Conservation (phyloP, 352 stramenopile species). For the Pythium monospermum region DNA sequence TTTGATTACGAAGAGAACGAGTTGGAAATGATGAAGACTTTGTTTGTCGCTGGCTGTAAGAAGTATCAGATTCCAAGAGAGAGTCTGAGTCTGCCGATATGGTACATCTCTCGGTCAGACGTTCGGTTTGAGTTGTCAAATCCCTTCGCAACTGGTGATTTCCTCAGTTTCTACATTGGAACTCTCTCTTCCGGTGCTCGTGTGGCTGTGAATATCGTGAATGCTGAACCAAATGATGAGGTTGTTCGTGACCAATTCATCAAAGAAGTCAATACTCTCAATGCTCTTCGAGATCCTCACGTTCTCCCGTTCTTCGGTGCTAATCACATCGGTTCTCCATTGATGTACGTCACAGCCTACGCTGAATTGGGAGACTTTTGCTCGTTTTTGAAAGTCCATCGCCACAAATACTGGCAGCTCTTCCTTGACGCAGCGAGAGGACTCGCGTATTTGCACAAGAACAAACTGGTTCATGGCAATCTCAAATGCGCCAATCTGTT, state of each 20-base stretch:
- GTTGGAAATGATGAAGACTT: constrained; percentile 6
- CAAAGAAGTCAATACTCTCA: constrained; percentile 1
- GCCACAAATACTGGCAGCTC: constrained; percentile 11
- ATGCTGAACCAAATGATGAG: constrained; percentile 2
- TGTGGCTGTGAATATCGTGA: constrained; percentile 19
- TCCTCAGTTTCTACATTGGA: constrained; percentile 16
- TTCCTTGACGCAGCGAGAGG: constrained; percentile 18
- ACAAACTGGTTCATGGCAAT: constrained; percentile 31
- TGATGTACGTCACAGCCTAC: constrained; percentile 3
- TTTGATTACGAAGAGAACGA: constrained; percentile 5
- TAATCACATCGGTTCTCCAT: constrained; percentile 4
- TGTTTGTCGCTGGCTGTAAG: constrained; percentile 2
- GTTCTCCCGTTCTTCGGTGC: constrained; percentile 18
- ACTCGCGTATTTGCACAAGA: constrained; percentile 26
- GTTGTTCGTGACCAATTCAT: background rate
- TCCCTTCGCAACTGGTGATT: constrained; percentile 17
- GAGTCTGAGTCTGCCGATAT: constrained; percentile 2
- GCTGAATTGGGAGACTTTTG: constrained; percentile 10
- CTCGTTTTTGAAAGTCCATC: background rate
- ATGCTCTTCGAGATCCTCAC: constrained; percentile 9
- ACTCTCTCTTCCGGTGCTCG: constrained; percentile 12
- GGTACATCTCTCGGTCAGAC: constrained; percentile 21
- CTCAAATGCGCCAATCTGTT: constrained; percentile 35
- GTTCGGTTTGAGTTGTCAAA: constrained; percentile 13
- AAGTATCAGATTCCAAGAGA: background rate